Evolutionary conservation across 345 rosid genomes (phyloP), one percentile per base, ranked within the genome.

Genomic region (Linum lewisii): DNA sequence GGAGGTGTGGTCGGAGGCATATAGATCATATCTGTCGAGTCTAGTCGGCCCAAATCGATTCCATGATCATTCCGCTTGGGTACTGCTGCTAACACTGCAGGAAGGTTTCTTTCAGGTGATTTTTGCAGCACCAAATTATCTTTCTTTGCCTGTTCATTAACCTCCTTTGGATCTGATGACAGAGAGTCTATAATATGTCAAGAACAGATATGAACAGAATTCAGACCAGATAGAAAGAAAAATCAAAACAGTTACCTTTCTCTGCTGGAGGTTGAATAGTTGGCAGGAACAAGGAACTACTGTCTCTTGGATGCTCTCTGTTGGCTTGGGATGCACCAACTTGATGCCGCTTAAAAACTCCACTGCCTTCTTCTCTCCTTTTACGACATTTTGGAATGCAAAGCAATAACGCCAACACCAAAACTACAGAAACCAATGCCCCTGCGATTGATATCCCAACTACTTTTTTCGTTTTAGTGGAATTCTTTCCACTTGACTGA

Each of bases 361-460:
- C 73, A 29, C 65, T 74, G 51, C 66, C 66, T 44, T 71, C 83
- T 62, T 78, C 76, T 76, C 88, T 77, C 63, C 80, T 72, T 79
- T 77, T 62, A 49, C 66, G 37, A 54, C 81, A 72, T 54, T 62
- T 79, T 29, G 97, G 90, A 65, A 89, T 64, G 20, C 80, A 75
- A 69, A 87, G 74, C 69, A 74, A 60, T 26, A 80, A 37, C 34
- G 59, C 94, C 57, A 89, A 59, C 62, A 69, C 85, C 58, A 87
- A 57, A 61, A 87, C 73, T 63, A 85, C 62, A 70, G 81, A 76
- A 56, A 73, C 60, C 54, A 93, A 50, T 24, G 79, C 81, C 5
- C 75, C 82, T 21, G 86, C 97, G 65, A 93, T 82, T 65, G 84
- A 73, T 79, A 93, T 81, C 86, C 87, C 81, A 63, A 87, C 83